Percentiles rank a stretch among this genome's conserved stretches.
Evolutionary conservation across 2,329 filamentous ascomycete genomes (phyloP).

Genomic region (Claviceps sp.): DNA sequence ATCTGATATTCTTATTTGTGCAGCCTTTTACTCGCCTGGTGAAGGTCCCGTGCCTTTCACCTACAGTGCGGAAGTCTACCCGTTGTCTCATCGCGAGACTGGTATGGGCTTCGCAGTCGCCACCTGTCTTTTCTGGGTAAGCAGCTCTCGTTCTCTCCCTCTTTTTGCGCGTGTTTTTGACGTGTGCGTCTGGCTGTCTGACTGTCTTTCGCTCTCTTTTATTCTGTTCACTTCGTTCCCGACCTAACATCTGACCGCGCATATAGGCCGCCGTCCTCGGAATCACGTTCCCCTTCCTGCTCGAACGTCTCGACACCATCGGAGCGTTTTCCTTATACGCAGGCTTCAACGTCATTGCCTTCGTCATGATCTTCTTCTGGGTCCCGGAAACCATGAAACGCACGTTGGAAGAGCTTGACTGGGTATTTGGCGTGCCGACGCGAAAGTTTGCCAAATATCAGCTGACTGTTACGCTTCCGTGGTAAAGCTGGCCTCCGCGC

Average conservation of each 20-base stretch:
- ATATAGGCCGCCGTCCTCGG: constrained; percentile 30
- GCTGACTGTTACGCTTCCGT: constrained; percentile 19
- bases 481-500: constrained; percentile 5
- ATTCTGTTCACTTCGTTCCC: no score
- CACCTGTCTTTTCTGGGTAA: constrained; percentile 40
- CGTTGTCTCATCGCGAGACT: constrained; percentile 48
- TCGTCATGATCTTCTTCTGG: constrained; percentile 38
- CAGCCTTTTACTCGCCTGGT: constrained; percentile 48
- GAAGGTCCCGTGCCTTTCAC: constrained; percentile 51
- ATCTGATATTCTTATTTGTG: background rate
- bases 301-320: constrained; percentile 19
- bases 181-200: background rate
- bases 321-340: constrained; percentile 38
- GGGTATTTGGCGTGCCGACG: constrained; percentile 34
- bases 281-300: constrained; percentile 37
- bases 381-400: constrained; percentile 41
- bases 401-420: constrained; percentile 37
- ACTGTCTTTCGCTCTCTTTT: no score
- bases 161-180: background rate
- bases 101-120: constrained; percentile 52
- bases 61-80: constrained; percentile 51
- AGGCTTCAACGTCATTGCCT: constrained; percentile 39
- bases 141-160: background rate
- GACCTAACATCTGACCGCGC: background rate
- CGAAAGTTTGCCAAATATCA: constrained; percentile 28